phyloP scores from a whole-genome alignment of 306 rosid genomes.

The Dicorynia guianensis region DNA sequence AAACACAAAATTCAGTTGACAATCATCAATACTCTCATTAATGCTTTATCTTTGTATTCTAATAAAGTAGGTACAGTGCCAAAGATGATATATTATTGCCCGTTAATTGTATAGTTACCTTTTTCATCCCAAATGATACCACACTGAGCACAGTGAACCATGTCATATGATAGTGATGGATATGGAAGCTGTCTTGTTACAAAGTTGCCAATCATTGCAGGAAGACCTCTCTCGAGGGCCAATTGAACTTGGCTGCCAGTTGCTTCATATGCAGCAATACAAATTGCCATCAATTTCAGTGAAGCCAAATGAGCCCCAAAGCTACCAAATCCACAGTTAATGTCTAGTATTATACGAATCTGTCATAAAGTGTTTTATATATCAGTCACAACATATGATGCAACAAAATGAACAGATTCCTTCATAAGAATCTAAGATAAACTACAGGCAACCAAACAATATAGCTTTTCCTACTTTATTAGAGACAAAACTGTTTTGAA shows the following conservation, averaged over 20 bases:
- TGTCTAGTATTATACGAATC: constrained; percentile 76
- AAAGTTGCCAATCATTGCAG: constrained; percentile 83
- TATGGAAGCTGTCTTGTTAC: constrained; percentile 77
- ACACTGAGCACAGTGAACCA: constrained; percentile 92
- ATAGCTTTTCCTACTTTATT: not conserved
- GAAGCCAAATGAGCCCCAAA: constrained; percentile 85
- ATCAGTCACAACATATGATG: constrained; percentile 26
- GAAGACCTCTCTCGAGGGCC: constrained; percentile 94
- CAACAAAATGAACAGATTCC: constrained; percentile 6
- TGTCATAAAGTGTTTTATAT: constrained; percentile 50
- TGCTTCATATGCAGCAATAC: constrained; percentile 83
- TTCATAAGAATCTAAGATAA: constrained; percentile 4
- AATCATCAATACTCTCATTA: too few species aligned
- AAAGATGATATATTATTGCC: constrained; percentile 7
- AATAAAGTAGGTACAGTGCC: constrained; percentile 8
- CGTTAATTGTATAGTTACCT: constrained; percentile 53
- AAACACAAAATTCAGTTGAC: too few species aligned
- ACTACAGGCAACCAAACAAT: not conserved
- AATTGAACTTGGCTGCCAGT: constrained; percentile 95
- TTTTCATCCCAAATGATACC: constrained; percentile 76
- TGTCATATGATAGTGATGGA: constrained; percentile 82
- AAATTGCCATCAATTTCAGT: constrained; percentile 69
- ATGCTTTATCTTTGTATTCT: not conserved
- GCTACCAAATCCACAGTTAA: constrained; percentile 93
- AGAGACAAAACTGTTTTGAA: constrained; percentile 5